Evolutionary conservation across 352 stramenopile genomes (phyloP).

Genomic region (Phytopythium chamaehyphon): DNA sequence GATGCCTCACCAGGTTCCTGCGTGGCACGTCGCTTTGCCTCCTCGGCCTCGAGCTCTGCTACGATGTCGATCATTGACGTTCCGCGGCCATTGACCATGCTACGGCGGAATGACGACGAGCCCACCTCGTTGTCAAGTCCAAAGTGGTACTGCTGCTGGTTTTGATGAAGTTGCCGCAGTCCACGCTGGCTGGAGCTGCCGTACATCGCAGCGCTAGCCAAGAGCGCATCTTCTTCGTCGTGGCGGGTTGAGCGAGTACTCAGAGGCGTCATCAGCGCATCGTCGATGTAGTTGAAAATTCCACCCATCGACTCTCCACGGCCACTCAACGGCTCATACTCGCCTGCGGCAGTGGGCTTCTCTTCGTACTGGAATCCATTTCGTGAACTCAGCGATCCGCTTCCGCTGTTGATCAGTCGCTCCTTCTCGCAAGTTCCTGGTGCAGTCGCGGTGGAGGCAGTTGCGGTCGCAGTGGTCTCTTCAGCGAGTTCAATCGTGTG

Average conservation of each 20-base stretch:
- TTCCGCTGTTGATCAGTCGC: neutral
- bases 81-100: slow-evolving; percentile 15
- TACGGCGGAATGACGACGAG: slow-evolving; percentile 26
- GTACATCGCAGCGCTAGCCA: slow-evolving; percentile 71
- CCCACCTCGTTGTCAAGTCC: slow-evolving; percentile 47
- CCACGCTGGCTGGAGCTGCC: slow-evolving; percentile 60
- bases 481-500: slow-evolving; percentile 33
- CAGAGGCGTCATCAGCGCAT: slow-evolving; percentile 40
- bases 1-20: slow-evolving; percentile 5
- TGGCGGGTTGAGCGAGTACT: slow-evolving; percentile 54
- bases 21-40: slow-evolving; percentile 4
- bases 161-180: slow-evolving; percentile 66
- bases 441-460: slow-evolving; percentile 2
- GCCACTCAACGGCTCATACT: slow-evolving; percentile 6
- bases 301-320: slow-evolving; percentile 3
- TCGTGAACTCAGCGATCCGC: neutral
- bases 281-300: slow-evolving; percentile 28
- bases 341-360: neutral
- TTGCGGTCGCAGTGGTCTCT: slow-evolving; percentile 6
- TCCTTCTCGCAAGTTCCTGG: slow-evolving; percentile 5
- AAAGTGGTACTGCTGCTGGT: slow-evolving; percentile 65
- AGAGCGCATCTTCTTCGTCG: slow-evolving; percentile 71
- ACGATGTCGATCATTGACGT: slow-evolving; percentile 24
- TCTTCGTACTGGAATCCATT: slow-evolving; percentile 4
- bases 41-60: slow-evolving; percentile 6